Evolutionary conservation across 148 eudicot genomes (phyloP), one percentile per base, ranked within the genome.

Genomic region (Drosera capensis): DNA sequence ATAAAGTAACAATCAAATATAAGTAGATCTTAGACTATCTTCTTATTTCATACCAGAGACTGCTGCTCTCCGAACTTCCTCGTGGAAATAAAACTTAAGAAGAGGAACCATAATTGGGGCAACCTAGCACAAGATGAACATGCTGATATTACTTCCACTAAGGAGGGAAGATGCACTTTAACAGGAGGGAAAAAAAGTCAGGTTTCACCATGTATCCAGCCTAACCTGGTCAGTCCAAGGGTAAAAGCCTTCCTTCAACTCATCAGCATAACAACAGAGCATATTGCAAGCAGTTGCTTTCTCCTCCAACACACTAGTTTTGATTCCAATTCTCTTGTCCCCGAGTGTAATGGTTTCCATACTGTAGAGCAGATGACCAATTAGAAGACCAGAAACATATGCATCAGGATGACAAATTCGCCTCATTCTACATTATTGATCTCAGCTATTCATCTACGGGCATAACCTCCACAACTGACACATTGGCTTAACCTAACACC

Each of bases 271-370:
- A 51, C 97, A 90, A 42, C 97, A 90, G 26, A 90, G 49, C 97
- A 90, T 90, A 66, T 90, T 90, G 65, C 97, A 90, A 37, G 97
- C 97, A 36, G 97, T 90, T 42, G 97, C 97, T 67, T 90, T 90
- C 68, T 90, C 97, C 74, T 90, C 97, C 18, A 90, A 62, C 56
- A 90, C 97, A 48, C 97, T 90, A 23, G 97, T 90, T 70, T 84
- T 90, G 51, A 90, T 90, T 25, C 87, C 97, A 31, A 90, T 90
- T 60, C 97, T 84, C 60, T 90, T 90, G 55, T 90, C 97, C 42
- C 97, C 97, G 35, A 90, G 80, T 22, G 97, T 90, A 29, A 90
- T 90, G 45, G 97, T 90, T 71, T 90, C 97, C 84, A 90, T 90
- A 53, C 97, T 90, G 82, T 66, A 63, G n/a, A 59, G 26, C 59